Evolutionary conservation across 768 basidiomycete species (phyloP), one percentile per base, ranked within the genome.

Genomic region (Tricholoma furcatifolium): DNA sequence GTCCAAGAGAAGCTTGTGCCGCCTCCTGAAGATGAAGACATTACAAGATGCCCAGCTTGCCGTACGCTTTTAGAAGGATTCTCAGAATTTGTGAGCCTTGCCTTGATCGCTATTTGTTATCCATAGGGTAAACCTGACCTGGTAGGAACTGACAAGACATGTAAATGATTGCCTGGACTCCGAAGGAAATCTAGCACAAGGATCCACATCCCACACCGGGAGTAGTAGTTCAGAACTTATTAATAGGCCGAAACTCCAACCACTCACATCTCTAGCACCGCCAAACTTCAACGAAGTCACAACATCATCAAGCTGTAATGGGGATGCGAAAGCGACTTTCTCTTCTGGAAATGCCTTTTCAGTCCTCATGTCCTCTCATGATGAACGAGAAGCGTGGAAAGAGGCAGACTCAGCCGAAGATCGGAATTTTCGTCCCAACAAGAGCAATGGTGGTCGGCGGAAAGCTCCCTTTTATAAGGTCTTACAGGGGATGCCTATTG

Each of bases 391-490:
- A 54, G 81, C 82, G 2, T 98, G 95, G 94, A 88, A 86, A 62
- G 89, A 92, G 66, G 93, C 87, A 0, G 71, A 81, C 15, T 65
- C 70, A 14, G 73, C 68, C 1, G 83, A 85, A 55, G 74, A 78
- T 54, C 73, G 70, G 21, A 72, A 68, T 42, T 76, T 75, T 54
- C 75, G 74, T 14, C 67, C 74, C 2, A 74, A 68, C 6, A 81
- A 80, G 51, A 68, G 67, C 14, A 79, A 76, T 34, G 75, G 76
- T 24, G 71, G 74, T 27, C 78, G 90, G 24, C 74, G 90, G 53
- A 85, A 82, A 53, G 92, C 94, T 0, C 97, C 97, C 0, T 98
- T 98, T 66, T 98, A 96, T 72, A 99, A 98, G 72, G 81, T 93
- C 20, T 66, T 98, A 60, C 89, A 92, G 61, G 96, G 97, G 1